phyloP scores from a whole-genome alignment of 2,329 filamentous ascomycete species.

The Periconia sp. region DNA sequence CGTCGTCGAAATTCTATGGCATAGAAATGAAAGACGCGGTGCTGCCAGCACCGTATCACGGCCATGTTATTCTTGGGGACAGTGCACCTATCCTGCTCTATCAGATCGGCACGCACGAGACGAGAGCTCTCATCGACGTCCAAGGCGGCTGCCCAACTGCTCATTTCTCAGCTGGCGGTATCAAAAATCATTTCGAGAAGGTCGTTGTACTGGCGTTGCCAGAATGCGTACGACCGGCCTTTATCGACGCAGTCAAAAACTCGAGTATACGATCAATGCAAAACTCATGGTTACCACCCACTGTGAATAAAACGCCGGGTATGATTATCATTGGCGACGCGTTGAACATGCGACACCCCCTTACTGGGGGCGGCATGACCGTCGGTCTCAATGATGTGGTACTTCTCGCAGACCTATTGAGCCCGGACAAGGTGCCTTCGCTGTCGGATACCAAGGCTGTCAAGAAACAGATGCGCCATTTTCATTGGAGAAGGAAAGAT shows the following conservation, averaged over 20 bases:
- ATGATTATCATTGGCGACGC: slow-evolving; percentile 86
- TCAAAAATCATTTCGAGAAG: slow-evolving; percentile 79
- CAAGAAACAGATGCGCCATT: slow-evolving; percentile 68
- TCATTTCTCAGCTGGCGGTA: slow-evolving; percentile 73
- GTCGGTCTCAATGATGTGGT: slow-evolving; percentile 91
- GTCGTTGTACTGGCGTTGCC: slow-evolving; percentile 79
- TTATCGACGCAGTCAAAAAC: slow-evolving; percentile 73
- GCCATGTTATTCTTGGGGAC: slow-evolving; percentile 84
- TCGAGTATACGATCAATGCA: slow-evolving; percentile 87
- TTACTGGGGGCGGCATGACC: slow-evolving; percentile 97
- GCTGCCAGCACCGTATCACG: slow-evolving; percentile 73
- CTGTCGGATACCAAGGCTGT: slow-evolving; percentile 71
- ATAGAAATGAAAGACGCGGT: slow-evolving; percentile 85
- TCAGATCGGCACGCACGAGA: slow-evolving; percentile 93
- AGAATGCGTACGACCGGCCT: slow-evolving; percentile 69
- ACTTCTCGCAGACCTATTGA: slow-evolving; percentile 73
- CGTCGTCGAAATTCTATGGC: slow-evolving; percentile 86
- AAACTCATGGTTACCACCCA: slow-evolving; percentile 85
- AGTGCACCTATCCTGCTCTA: slow-evolving; percentile 82
- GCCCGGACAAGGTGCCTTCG: slow-evolving; percentile 68
- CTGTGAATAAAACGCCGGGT: slow-evolving; percentile 70
- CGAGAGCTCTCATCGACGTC: slow-evolving; percentile 83
- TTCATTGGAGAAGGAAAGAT: slow-evolving; percentile 85
- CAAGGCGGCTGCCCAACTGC: slow-evolving; percentile 76
- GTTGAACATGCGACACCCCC: slow-evolving; percentile 95